These are phyloP conservation scores for Prunella vulgaris DNA, from an alignment of 257 asterid genomes.

Conservation along the genomic window DNA sequence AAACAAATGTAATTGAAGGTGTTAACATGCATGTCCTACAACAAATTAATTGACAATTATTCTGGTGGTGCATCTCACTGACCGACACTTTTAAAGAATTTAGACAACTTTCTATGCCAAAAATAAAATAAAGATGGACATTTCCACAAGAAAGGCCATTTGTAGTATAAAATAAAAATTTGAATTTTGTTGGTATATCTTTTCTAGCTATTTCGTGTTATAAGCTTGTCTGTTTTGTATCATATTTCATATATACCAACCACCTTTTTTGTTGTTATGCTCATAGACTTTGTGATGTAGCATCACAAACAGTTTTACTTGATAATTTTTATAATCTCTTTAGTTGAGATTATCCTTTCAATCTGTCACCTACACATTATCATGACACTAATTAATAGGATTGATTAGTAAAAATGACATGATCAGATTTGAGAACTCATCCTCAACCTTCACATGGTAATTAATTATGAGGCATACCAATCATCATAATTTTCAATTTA, in stretches of 20 bases:
- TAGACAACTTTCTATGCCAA: neutral
- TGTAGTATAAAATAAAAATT: neutral
- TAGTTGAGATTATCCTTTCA: slow-evolving; percentile 21
- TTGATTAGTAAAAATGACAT: neutral
- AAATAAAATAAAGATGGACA: neutral
- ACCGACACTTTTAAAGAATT: neutral
- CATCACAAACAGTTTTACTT: neutral
- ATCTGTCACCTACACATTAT: slow-evolving; percentile 25
- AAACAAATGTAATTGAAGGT: neutral
- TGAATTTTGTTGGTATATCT: neutral
- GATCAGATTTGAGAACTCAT: neutral
- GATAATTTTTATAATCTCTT: neutral
- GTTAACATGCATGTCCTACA: neutral
- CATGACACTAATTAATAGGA: neutral
- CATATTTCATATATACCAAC: neutral
- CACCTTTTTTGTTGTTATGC: slow-evolving; percentile 7
- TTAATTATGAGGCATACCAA: neutral
- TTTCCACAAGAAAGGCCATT: neutral
- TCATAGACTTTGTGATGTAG: neutral
- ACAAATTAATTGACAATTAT: neutral
- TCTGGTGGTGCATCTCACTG: neutral
- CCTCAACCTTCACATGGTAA: neutral
- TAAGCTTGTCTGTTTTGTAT: neutral
- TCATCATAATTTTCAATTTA: too few species aligned
- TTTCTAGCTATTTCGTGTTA: neutral